Base-by-base conservation (phyloP, 768 basidiomycete genomes). In the Lepiota subincarnata region DNA sequence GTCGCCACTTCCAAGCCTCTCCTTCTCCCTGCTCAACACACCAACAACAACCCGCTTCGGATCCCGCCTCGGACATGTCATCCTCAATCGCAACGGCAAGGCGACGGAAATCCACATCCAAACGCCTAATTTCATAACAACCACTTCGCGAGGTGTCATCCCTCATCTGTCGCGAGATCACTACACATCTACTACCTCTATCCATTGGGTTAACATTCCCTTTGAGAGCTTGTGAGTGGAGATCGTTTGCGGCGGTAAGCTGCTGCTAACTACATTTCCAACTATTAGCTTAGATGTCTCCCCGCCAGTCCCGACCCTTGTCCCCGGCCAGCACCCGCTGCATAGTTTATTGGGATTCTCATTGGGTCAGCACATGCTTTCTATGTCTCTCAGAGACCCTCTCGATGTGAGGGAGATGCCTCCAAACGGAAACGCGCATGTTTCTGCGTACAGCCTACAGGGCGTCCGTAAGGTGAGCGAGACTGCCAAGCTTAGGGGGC, bases 181-280 rank as follows among this genome's bases (percentile, higher is more conserved):
- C 52, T 66, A 76, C 19, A 60, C 62, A 16, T 79, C 79, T 1
- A 59, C 79, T 1, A 59, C 68, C 7, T 74, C 81, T 0, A 77
- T 89, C 28, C 74, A 66, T 53, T 88, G 86, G 80, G 66, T 87
- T 0, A 77, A 87, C 55, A 69, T 91, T 0, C 82, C 89, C 0
- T 92, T 91, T 61, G 90, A 92, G 68, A 78, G 83, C 16, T 92
- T 92, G 90, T 92, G 68, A 79, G 84, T 76, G 7, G 14, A 14
- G 1, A 10, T 22, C 13, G 24, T 3, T 2, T 46, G 7, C 24
- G 35, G 5, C 19, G 36, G 48, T 55, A 42, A 41, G 52, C 42
- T 46, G 16, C 22, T 43, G 12, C 35, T 42, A 28, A 47, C 34
- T 48, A 51, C 31, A n/a, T n/a, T 16, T 20, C 16, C 42, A 34